phyloP scores from a whole-genome alignment of 2,329 filamentous ascomycete species.

The Whalleya microplaca region DNA sequence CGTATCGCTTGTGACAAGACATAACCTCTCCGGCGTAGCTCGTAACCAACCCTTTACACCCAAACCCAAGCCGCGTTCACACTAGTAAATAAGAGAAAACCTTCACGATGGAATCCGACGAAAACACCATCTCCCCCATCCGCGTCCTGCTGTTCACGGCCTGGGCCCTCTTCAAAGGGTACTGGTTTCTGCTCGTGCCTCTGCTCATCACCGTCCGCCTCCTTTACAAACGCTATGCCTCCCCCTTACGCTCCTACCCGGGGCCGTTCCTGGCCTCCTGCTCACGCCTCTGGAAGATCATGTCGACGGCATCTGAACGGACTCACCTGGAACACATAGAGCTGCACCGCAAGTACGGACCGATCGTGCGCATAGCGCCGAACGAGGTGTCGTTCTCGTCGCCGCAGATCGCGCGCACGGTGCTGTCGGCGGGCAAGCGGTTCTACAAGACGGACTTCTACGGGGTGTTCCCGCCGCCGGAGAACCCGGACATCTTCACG shows the following conservation, averaged over 20 bases:
- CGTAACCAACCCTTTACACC: not conserved
- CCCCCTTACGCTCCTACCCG: constrained; percentile 34
- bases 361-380: constrained; percentile 53
- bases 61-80: not conserved
- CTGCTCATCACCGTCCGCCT: constrained; percentile 36
- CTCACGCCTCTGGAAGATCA: constrained; percentile 47
- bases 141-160: constrained; percentile 36
- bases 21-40: not conserved
- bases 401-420: constrained; percentile 47
- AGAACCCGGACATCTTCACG: constrained; percentile 63
- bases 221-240: constrained; percentile 40
- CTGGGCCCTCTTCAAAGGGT: constrained; percentile 36
- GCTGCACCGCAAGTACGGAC: constrained; percentile 50
- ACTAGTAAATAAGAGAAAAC: not conserved
- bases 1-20: not conserved
- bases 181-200: constrained; percentile 37
- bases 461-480: constrained; percentile 57
- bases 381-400: constrained; percentile 52
- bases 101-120: constrained; percentile 26
- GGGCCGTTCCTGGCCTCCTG: constrained; percentile 37
- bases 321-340: constrained; percentile 49
- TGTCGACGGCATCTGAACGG: constrained; percentile 42
- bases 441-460: constrained; percentile 60
- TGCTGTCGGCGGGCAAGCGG: constrained; percentile 54
- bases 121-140: constrained; percentile 33